phyloP scores from a whole-genome alignment of 1,284 basidiomycete species.

The Meira miltonrushii region DNA sequence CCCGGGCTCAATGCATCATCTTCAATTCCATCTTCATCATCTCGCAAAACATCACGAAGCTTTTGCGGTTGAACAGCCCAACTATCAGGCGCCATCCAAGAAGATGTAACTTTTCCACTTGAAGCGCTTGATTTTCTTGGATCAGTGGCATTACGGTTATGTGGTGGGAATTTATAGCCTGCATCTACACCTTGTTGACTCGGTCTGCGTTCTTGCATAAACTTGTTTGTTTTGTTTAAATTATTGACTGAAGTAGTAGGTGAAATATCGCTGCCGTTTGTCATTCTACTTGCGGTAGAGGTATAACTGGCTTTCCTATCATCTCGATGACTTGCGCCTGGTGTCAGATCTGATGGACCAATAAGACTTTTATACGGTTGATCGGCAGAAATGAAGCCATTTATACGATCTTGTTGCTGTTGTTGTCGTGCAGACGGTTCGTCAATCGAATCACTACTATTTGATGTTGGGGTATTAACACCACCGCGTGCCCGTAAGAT shows the following conservation, averaged over 20 bases:
- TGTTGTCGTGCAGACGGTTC: too few species aligned
- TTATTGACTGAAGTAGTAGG: conserved; percentile 30
- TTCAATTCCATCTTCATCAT: conserved; percentile 27
- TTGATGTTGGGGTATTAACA: too few species aligned
- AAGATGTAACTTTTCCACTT: conserved; percentile 19
- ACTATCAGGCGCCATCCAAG: conserved; percentile 50
- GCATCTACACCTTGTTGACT: not conserved
- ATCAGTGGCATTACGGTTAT: not conserved
- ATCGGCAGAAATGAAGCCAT: too few species aligned
- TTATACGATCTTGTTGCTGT: too few species aligned
- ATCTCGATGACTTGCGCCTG: not conserved
- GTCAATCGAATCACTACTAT: too few species aligned
- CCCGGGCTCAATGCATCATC: not conserved
- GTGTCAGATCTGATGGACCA: too few species aligned
- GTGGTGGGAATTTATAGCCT: not conserved
- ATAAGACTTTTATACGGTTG: too few species aligned
- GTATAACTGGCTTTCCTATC: conserved; percentile 3
- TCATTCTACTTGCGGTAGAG: conserved; percentile 2
- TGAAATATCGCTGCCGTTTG: conserved; percentile 30
- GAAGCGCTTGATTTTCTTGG: conserved; percentile 33
- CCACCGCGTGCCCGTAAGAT: not conserved
- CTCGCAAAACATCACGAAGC: conserved; percentile 28
- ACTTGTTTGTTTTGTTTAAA: not conserved
- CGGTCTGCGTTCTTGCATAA: not conserved
- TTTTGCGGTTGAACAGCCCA: conserved; percentile 49